Base-by-base conservation (phyloP, 2,329 filamentous ascomycete species). In the Colletotrichum agaves region DNA sequence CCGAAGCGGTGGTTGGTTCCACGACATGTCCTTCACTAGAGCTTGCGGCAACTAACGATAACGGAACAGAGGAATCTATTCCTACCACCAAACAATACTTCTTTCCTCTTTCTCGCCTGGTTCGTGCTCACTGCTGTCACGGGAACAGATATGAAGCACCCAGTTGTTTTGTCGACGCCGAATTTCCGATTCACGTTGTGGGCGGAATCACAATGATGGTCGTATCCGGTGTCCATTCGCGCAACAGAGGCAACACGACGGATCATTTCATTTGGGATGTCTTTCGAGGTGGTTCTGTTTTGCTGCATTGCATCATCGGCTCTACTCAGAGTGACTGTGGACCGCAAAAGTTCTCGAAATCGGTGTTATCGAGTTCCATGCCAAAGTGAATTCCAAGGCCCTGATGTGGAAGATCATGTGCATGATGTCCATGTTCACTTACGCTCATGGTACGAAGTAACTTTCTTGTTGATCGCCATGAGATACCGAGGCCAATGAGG, bases 321-420 rank as follows among this genome's bases (percentile, higher is more conserved):
- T 15, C 23, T n/a, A 27, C 43, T 8, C 35, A 11, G 15, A 61
- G 10, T 15, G 43, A 52, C 12, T 61, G 44, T 15, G 15, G 21
- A 21, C 5, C 23, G 46, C 47, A 15, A 23, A 41, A 19, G 31
- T 44, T 23, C 6, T 52, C 15, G 58, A 23, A 19, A 61, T 52
- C 35, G 46, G 46, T 39, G n/a, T 44, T 27, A 41, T 61, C n/a
- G 35, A 50, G 21, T 52, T 61, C 46, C 23, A 61, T 31, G 21
- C 17, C 13, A 33, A 52, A 12, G 21, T 19, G 7, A 19, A 31
- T 35, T 8, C 13, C n/a, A 52, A 31, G 15, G 23, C 27, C 47
- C 31, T 21, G 27, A 19, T n/a, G 15, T 57, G 61, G 52, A 58
- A 31, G 21, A 19, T 63, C 21, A 33, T 17, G 23, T 17, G 23